phyloP scores from a whole-genome alignment of 2,329 filamentous ascomycete species.

The Colletotrichum sp. region DNA sequence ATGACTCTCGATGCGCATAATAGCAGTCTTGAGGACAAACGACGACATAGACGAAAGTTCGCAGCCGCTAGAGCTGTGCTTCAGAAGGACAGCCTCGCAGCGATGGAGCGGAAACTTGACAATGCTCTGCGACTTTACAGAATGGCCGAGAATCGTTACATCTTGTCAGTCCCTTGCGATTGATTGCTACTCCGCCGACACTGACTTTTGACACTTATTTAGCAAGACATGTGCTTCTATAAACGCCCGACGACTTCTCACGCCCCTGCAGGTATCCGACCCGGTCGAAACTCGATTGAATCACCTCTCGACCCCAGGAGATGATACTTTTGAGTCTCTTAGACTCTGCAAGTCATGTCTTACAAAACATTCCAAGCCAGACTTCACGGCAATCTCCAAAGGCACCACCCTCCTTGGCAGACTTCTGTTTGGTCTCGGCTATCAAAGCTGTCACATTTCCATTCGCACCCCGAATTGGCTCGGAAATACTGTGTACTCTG shows the following conservation, averaged over 20 bases:
- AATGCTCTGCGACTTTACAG: constrained; percentile 21
- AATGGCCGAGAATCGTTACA: constrained; percentile 22
- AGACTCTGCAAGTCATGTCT: not conserved
- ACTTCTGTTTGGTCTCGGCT: not conserved
- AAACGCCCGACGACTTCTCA: no score
- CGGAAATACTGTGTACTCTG: not conserved
- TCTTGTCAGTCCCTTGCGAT: constrained; percentile 17
- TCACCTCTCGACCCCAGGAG: no score
- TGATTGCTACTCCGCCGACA: no score
- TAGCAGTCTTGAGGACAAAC: constrained; percentile 17
- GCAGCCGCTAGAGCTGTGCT: constrained; percentile 23
- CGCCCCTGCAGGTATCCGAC: no score
- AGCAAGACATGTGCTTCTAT: no score
- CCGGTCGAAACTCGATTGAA: no score
- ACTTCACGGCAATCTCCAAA: not conserved
- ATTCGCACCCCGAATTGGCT: not conserved
- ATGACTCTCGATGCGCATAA: not conserved
- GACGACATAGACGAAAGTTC: constrained; percentile 20
- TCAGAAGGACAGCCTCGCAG: constrained; percentile 23
- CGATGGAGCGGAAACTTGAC: constrained; percentile 19
- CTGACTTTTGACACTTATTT: no score
- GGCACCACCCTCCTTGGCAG: not conserved
- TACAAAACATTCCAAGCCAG: not conserved
- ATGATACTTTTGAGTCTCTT: no score
- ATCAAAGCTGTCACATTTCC: not conserved